Conservation (phyloP, 2,329 filamentous ascomycete species). For the Plectosphaerella cucumerina region DNA sequence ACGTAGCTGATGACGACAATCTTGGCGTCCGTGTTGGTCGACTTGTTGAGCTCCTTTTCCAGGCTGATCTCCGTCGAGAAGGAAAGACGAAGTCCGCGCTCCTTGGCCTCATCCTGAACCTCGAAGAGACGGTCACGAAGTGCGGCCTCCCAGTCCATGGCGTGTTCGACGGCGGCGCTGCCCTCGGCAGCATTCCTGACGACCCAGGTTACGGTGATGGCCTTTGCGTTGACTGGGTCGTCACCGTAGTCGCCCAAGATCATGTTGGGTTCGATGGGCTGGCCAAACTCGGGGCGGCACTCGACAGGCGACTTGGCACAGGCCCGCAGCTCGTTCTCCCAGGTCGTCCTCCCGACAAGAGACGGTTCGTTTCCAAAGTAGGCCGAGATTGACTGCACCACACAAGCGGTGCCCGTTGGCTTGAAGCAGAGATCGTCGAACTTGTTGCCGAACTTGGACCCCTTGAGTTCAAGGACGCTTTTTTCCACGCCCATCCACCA, state of each 20-base stretch:
- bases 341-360: conserved; percentile 59
- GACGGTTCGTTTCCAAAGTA: conserved; percentile 73
- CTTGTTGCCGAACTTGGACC: conserved; percentile 60
- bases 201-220: conserved; percentile 91
- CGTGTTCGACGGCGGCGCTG: conserved; percentile 62
- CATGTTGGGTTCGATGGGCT: conserved; percentile 81
- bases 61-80: conserved; percentile 95
- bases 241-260: conserved; percentile 76
- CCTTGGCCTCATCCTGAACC: conserved; percentile 74
- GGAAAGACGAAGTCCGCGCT: conserved; percentile 78
- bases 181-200: conserved; percentile 81
- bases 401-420: conserved; percentile 82
- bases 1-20: conserved; percentile 96
- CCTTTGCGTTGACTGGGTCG: conserved; percentile 67
- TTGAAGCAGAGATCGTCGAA: conserved; percentile 91
- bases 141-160: conserved; percentile 85
- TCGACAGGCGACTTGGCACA: conserved; percentile 78
- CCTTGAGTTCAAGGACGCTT: conserved; percentile 68
- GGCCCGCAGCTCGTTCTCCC: conserved; percentile 66
- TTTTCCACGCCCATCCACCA: conserved; percentile 96
- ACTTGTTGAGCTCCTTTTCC: conserved; percentile 95
- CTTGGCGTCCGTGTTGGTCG: conserved; percentile 95
- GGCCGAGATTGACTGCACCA: conserved; percentile 86
- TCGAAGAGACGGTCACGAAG: conserved; percentile 70
- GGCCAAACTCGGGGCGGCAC: conserved; percentile 84